A percentile compares a stretch with the other conserved stretches of the same genome.
phyloP scores from a whole-genome alignment of 177 flowering plant species.

The Vitis hybrid region DNA sequence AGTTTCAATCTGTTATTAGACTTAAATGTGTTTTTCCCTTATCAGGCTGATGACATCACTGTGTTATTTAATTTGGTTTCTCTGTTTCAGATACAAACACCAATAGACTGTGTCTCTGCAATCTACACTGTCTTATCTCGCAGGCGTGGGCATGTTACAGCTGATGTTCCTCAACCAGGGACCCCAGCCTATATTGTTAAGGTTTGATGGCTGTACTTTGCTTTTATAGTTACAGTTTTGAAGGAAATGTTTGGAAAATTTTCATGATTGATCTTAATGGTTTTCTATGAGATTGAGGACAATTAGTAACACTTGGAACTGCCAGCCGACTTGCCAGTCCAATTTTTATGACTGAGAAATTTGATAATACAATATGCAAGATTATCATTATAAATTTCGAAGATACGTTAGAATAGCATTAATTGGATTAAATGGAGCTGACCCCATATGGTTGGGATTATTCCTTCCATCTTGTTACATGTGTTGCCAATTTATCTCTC shows the following conservation, averaged over 20 bases:
- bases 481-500: background rate
- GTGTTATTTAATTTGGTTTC: background rate
- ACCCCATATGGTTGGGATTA: background rate
- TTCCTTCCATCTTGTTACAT: background rate
- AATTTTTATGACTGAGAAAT: background rate
- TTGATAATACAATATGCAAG: too few species aligned
- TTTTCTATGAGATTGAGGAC: background rate
- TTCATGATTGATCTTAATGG: background rate
- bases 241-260: background rate
- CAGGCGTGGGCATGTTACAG: constrained; percentile 95
- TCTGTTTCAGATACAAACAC: constrained; percentile 92
- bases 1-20: background rate
- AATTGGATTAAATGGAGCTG: too few species aligned
- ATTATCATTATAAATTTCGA: too few species aligned
- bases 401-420: too few species aligned
- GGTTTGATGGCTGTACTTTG: constrained; percentile 39
- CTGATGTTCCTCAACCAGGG: constrained; percentile 96
- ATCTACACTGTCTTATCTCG: constrained; percentile 93
- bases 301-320: background rate
- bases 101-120: constrained; percentile 94
- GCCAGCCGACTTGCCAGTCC: background rate
- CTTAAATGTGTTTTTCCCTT: background rate
- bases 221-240: background rate
- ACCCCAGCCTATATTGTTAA: constrained; percentile 97
- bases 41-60: background rate